These are phyloP conservation scores for Trametes polyzona DNA, from an alignment of 1,284 basidiomycete genomes.

Conservation along the genomic window DNA sequence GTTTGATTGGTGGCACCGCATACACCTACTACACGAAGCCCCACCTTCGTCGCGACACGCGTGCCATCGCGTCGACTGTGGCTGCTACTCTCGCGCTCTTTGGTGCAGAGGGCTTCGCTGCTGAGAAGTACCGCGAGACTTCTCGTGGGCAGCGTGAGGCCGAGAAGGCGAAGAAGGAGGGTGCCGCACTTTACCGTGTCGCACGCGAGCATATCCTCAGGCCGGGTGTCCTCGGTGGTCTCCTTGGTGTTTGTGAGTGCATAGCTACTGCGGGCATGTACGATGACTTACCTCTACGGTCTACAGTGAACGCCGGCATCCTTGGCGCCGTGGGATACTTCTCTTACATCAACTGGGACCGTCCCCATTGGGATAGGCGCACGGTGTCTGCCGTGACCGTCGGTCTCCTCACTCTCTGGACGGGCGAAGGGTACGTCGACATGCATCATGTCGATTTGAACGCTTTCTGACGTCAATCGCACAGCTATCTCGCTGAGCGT, in stretches of 20 bases:
- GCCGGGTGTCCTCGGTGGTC: slow-evolving; percentile 68
- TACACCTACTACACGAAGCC: slow-evolving; percentile 73
- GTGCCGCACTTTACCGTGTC: slow-evolving; percentile 61
- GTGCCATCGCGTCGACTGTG: slow-evolving; percentile 55
- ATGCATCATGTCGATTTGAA: neutral
- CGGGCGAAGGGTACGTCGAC: slow-evolving; percentile 67
- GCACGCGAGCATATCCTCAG: slow-evolving; percentile 65
- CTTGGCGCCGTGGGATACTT: slow-evolving; percentile 72
- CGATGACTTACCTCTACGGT: neutral
- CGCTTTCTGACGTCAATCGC: neutral
- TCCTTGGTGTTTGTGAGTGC: slow-evolving; percentile 64
- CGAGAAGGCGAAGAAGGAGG: slow-evolving; percentile 62
- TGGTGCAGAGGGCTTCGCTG: slow-evolving; percentile 64
- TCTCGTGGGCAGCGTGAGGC: slow-evolving; percentile 62
- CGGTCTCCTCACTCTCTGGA: slow-evolving; percentile 68
- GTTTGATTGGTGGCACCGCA: slow-evolving; percentile 63
- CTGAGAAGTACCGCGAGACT: slow-evolving; percentile 66
- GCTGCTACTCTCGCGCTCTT: slow-evolving; percentile 61
- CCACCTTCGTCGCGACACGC: slow-evolving; percentile 62
- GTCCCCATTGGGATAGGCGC: slow-evolving; percentile 71
- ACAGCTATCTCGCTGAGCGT: slow-evolving; percentile 21
- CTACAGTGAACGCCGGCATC: slow-evolving; percentile 68
- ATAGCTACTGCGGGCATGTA: neutral
- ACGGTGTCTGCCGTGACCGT: slow-evolving; percentile 65
- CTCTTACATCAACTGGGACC: slow-evolving; percentile 72